These are phyloP conservation scores for Dactylorhiza incarnata DNA, from an alignment of 106 monocot species.

Conservation along the genomic window DNA sequence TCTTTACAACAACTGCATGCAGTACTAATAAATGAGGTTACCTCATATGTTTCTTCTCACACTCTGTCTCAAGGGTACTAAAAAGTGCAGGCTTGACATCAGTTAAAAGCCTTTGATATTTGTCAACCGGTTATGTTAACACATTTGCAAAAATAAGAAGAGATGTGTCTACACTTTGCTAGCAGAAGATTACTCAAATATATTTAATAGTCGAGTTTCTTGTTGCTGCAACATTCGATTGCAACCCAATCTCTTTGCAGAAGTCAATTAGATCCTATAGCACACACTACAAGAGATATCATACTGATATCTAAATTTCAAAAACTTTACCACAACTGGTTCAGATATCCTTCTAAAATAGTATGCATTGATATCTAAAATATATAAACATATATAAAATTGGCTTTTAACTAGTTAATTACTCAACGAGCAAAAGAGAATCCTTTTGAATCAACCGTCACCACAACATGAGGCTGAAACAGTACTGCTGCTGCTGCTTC, in stretches of 20 bases:
- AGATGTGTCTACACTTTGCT: not conserved
- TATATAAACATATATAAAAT: too few species aligned
- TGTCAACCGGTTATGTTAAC: constrained; percentile 19
- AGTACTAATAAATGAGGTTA: constrained; percentile 15
- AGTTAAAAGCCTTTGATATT: constrained; percentile 83
- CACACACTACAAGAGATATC: too few species aligned
- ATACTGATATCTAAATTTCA: too few species aligned
- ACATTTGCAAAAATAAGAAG: constrained; percentile 4
- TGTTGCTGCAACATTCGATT: constrained; percentile 91
- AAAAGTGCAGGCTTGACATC: constrained; percentile 99
- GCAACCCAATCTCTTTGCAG: constrained; percentile 92
- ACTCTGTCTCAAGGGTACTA: constrained; percentile 88
- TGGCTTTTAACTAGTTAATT: not conserved
- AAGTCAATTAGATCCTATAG: constrained; percentile 96
- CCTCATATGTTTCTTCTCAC: constrained; percentile 96
- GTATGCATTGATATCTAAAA: not conserved
- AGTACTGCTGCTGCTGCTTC: constrained; percentile 33
- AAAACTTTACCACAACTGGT: too few species aligned
- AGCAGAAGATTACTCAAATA: constrained; percentile 44
- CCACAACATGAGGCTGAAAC: constrained; percentile 81
- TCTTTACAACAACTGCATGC: not conserved
- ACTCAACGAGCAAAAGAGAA: constrained; percentile 43
- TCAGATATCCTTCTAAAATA: not conserved
- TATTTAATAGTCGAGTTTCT: constrained; percentile 94
- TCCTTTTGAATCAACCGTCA: constrained; percentile 92